A percentile compares a stretch with the other conserved stretches of the same genome.
Evolutionary conservation across 75 land plant genomes (phyloP).

Genomic region (Sequoia sempervirens): DNA sequence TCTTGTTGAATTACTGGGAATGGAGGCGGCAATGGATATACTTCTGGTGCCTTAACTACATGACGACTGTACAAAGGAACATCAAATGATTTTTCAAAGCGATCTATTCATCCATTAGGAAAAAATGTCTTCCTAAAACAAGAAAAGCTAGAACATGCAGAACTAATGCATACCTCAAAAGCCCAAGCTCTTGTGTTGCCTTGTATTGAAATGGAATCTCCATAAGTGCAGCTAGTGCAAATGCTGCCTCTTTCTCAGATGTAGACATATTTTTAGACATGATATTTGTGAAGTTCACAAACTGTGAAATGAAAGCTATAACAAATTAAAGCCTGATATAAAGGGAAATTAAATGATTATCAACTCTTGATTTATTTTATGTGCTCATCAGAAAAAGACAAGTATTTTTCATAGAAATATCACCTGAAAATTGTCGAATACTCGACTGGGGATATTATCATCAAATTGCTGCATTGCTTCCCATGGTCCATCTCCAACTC

Average conservation of each 20-base stretch:
- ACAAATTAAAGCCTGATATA: background rate
- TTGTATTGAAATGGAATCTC: slow-evolving; percentile 87
- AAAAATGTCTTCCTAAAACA: background rate
- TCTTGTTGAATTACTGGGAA: slow-evolving; percentile 5
- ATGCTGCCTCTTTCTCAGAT: slow-evolving; percentile 72
- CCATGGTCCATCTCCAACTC: slow-evolving; percentile 97
- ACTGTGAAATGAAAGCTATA: slow-evolving; percentile 36
- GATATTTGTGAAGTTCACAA: slow-evolving; percentile 84
- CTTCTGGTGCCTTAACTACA: background rate
- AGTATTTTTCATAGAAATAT: background rate
- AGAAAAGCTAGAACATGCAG: background rate
- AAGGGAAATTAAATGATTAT: background rate
- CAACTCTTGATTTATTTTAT: background rate
- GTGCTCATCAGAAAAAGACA: background rate
- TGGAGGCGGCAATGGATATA: slow-evolving; percentile 1
- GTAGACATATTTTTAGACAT: slow-evolving; percentile 60
- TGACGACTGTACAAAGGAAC: background rate
- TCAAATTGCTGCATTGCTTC: slow-evolving; percentile 81
- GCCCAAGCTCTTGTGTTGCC: slow-evolving; percentile 51
- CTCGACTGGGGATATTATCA: slow-evolving; percentile 65
- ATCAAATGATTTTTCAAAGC: background rate
- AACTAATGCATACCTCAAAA: slow-evolving; percentile 28
- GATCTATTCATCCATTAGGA: background rate
- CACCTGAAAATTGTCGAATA: slow-evolving; percentile 90
- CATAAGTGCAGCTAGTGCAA: slow-evolving; percentile 94